Percentiles rank a stretch among this genome's conserved stretches.
phyloP scores from a whole-genome alignment of 768 basidiomycete species.

The Termitomyces sp. region DNA sequence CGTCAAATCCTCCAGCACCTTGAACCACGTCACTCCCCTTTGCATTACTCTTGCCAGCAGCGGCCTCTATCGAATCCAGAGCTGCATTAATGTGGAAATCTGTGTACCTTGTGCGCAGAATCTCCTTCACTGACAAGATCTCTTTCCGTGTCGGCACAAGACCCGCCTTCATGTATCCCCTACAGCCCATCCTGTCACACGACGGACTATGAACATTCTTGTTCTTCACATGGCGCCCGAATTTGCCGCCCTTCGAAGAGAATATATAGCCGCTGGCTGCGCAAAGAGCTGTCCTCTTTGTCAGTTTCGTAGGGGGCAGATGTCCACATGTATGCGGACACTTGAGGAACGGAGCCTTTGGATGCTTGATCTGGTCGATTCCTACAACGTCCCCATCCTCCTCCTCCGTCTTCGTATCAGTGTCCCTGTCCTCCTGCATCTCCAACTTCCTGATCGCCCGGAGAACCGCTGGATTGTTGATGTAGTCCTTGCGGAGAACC shows the following conservation, averaged over 20 bases:
- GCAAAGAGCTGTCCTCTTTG: neutral
- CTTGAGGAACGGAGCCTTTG: neutral
- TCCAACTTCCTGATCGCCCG: neutral
- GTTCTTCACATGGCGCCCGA: neutral
- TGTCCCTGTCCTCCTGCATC: neutral
- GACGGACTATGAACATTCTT: neutral
- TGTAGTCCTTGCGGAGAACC: neutral
- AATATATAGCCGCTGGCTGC: neutral
- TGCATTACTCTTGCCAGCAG: too few relatives aligned
- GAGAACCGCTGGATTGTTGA: neutral
- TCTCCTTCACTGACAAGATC: neutral
- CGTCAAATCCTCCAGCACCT: too few relatives aligned
- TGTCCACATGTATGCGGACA: neutral
- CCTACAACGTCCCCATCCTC: neutral
- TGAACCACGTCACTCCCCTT: too few relatives aligned
- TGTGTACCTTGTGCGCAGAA: neutral
- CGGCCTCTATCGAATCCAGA: neutral
- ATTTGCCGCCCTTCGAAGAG: neutral
- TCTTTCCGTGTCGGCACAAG: neutral
- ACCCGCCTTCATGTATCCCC: neutral
- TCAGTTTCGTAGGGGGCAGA: neutral
- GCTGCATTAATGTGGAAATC: neutral
- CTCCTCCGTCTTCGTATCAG: neutral
- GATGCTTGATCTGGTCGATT: too few relatives aligned
- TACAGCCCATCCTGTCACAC: neutral